phyloP scores from a whole-genome alignment of 2,329 filamentous ascomycete species.

The Phaeosphaeria sp. region DNA sequence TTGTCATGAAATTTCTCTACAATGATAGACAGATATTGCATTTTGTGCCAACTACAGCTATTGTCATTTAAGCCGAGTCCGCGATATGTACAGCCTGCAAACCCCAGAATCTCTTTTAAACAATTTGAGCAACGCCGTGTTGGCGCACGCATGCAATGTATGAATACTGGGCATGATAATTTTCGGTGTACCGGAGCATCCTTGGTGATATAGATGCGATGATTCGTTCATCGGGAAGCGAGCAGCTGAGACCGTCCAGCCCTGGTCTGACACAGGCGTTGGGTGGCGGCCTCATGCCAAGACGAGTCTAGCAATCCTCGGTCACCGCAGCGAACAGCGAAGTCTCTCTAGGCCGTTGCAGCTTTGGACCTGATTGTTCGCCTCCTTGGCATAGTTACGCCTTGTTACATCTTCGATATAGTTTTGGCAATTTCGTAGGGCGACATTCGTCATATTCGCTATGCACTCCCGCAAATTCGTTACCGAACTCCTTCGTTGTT shows the following conservation, averaged over 20 bases:
- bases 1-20: no score
- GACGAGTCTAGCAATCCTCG: neutral
- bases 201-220: neutral
- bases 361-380: neutral
- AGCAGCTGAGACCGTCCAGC: no score
- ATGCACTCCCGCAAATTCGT: neutral
- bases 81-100: no score
- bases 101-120: no score
- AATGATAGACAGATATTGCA: no score
- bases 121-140: no score
- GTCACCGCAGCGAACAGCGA: neutral
- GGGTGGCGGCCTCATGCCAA: neutral
- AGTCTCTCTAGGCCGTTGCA: neutral
- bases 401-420: neutral
- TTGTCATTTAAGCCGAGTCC: no score
- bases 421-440: neutral
- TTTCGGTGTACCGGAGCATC: neutral
- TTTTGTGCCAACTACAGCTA: no score
- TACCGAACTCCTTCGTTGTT: neutral
- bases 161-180: neutral
- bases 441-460: neutral
- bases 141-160: no score
- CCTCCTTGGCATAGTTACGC: neutral
- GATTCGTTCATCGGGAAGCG: neutral
- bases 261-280: no score